phyloP scores from a whole-genome alignment of 768 basidiomycete species.

The Termitomyces sp. region DNA sequence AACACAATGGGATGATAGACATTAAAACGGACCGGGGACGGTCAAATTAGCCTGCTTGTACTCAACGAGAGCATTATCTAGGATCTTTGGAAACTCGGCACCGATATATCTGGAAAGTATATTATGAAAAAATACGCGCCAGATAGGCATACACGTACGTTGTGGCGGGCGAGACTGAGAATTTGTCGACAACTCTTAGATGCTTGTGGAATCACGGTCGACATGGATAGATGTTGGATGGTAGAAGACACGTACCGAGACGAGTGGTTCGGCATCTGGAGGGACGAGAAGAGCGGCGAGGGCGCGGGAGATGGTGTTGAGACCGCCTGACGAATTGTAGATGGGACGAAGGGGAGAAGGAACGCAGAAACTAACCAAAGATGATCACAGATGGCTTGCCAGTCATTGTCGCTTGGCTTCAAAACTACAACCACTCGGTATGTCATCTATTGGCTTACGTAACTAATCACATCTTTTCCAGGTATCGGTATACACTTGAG shows the following conservation, averaged over 20 bases:
- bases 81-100: conserved; percentile 61
- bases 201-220: conserved; percentile 34
- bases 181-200: conserved; percentile 70
- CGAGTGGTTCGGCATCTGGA: conserved; percentile 58
- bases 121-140: background rate
- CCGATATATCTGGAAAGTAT: conserved; percentile 61
- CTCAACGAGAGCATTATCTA: conserved; percentile 66
- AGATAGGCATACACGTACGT: conserved; percentile 45
- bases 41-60: conserved; percentile 82
- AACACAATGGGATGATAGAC: conserved; percentile 1
- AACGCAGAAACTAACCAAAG: conserved; percentile 49
- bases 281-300: conserved; percentile 68
- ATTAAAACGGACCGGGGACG: conserved; percentile 48
- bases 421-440: conserved; percentile 10
- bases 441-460: conserved; percentile 14
- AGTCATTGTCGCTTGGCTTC: conserved; percentile 18
- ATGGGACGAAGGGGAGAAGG: background rate
- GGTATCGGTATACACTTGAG: conserved; percentile 69
- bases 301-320: conserved; percentile 74
- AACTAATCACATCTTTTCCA: conserved; percentile 24
- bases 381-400: conserved; percentile 63
- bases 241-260: conserved; percentile 48
- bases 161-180: conserved; percentile 66
- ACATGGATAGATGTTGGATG: conserved; percentile 11
- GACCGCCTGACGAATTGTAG: conserved; percentile 48